Conservation (phyloP, 164 flowering plant species). For the Stephania yunnanensis region DNA sequence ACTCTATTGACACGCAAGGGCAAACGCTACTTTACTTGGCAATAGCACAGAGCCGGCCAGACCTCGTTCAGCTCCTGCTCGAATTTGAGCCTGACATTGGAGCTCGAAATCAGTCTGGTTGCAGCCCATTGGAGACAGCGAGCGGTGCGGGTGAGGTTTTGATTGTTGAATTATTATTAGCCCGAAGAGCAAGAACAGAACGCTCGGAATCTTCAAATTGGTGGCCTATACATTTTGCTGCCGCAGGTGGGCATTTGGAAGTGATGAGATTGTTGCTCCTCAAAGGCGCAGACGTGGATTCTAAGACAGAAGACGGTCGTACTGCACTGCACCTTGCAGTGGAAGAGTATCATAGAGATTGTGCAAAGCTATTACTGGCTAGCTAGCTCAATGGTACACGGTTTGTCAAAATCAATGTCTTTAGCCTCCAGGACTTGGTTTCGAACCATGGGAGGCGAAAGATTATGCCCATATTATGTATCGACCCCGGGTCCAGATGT, state of each 20-base stretch:
- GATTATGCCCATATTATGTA: too few species aligned
- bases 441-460: too few species aligned
- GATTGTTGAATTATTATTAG: slow-evolving; percentile 66
- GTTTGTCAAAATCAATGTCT: too few species aligned
- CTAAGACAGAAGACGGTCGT: slow-evolving; percentile 44
- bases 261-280: slow-evolving; percentile 51
- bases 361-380: slow-evolving; percentile 46
- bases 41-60: slow-evolving; percentile 45
- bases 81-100: slow-evolving; percentile 57
- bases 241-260: slow-evolving; percentile 50
- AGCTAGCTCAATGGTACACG: slow-evolving; percentile 42
- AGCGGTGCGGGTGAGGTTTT: slow-evolving; percentile 46
- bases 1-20: slow-evolving; percentile 47
- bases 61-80: slow-evolving; percentile 57
- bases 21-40: slow-evolving; percentile 61
- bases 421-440: too few species aligned
- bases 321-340: slow-evolving; percentile 62
- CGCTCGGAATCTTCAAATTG: slow-evolving; percentile 30
- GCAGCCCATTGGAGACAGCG: slow-evolving; percentile 57
- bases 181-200: slow-evolving; percentile 41
- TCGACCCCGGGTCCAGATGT: too few species aligned
- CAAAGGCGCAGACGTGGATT: slow-evolving; percentile 46
- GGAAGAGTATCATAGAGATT: slow-evolving; percentile 48
- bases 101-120: slow-evolving; percentile 39
- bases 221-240: slow-evolving; percentile 60